Conservation (phyloP, 1,284 basidiomycete species). For the Ceratobasidium sp. region DNA sequence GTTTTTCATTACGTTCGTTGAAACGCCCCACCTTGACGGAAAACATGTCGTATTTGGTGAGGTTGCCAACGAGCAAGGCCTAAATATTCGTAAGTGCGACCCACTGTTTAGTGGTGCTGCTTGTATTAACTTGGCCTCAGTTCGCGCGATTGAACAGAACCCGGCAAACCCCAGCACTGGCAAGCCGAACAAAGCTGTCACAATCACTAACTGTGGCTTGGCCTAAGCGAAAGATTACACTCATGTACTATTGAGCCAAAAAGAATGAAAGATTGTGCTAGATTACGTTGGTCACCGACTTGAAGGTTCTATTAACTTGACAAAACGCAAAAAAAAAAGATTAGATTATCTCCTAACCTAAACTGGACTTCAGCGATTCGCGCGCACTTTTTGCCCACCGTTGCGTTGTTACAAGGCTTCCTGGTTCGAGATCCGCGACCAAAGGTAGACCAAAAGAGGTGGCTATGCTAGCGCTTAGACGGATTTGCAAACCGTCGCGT, state of each 20-base stretch:
- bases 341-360: too few species aligned
- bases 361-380: neutral
- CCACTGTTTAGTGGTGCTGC: too few species aligned
- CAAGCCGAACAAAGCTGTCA: conserved; percentile 67
- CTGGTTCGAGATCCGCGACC: neutral
- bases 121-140: conserved; percentile 53
- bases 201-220: conserved; percentile 76
- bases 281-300: too few species aligned
- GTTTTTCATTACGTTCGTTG: conserved; percentile 61
- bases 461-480: conserved; percentile 9
- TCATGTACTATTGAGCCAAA: conserved; percentile 4
- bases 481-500: conserved; percentile 28
- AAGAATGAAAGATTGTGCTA: neutral
- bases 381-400: neutral
- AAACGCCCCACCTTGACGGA: conserved; percentile 56
- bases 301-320: too few species aligned
- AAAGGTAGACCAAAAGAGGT: neutral
- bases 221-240: too few species aligned
- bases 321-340: too few species aligned
- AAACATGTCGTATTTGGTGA: conserved; percentile 55
- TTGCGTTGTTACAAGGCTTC: neutral
- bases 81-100: conserved; percentile 48
- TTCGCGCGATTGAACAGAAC: conserved; percentile 78
- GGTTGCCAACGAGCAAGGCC: conserved; percentile 45
- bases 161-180: conserved; percentile 71